Evolutionary conservation across 192 early-diverging fungal genomes (phyloP), one percentile per base, ranked within the genome.

Genomic region (Oehlia diaphana): DNA sequence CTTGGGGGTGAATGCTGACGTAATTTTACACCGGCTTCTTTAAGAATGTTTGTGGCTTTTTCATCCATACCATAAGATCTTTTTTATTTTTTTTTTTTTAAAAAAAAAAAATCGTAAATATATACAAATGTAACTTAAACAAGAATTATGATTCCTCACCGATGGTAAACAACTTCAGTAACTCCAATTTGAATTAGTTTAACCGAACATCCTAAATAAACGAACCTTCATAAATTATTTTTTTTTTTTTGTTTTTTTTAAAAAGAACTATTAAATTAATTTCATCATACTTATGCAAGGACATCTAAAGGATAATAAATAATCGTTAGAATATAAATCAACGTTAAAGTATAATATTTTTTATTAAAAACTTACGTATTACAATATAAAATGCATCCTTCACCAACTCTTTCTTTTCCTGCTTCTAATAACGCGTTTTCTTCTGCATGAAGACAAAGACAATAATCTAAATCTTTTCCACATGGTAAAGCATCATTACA

Each of bases 341-440:
- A n/a, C 2, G 12, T 26, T 58, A 21, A n/a, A 28, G 4, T n/a
- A 19, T 28, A 16, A 13, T 21, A 63, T 23, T 37, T 42, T 23
- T 10, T 26, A 74, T 39, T 33, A 19, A 39, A 78, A 37, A 81
- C 83, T 83, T 80, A 94, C 69, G 97, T 99, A 81, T 96, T 99
- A 85, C 97, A 99, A 83, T 99, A 99, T 21, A 99, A 89, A 8
- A 92, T 93, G 31, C 91, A 90, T 33, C 91, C 92, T 53, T 79
- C 78, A 33, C 92, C 86, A n/a, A 97, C 92, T 28, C 96, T 83
- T n/a, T 94, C 95, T 58, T 96, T 86, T 21, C 98, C 98, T 6
- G 95, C 98, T 85, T 99, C 98, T 65, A 99, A 81, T 65, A 99
- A 84, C 39, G 97, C 96, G 82, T 99, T 99, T 86, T 99, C 98